Percentiles rank a stretch among this genome's conserved stretches.
These are phyloP conservation scores for Fraxinus albicans DNA, from an alignment of 305 asterid species.

Conservation along the genomic window DNA sequence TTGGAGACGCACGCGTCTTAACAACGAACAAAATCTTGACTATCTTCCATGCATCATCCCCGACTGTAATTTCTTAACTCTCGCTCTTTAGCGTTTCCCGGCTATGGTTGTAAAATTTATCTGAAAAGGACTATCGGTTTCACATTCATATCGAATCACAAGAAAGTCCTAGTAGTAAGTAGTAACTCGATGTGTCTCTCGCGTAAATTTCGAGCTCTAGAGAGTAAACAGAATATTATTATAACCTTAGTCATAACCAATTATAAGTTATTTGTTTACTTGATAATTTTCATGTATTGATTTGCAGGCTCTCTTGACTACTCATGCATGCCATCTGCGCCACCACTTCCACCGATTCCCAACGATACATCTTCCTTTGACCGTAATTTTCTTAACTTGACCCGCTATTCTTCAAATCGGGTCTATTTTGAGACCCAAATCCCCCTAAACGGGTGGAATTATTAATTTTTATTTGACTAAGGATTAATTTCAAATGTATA, in stretches of 20 bases:
- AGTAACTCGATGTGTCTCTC: background rate
- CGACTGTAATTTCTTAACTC: constrained; percentile 31
- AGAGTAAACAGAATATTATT: background rate
- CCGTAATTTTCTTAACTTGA: constrained; percentile 35
- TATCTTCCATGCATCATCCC: constrained; percentile 73
- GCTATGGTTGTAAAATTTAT: background rate
- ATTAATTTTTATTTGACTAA: background rate
- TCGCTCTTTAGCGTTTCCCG: background rate
- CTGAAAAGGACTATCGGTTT: background rate
- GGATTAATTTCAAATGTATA: background rate
- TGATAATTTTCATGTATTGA: background rate
- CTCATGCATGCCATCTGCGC: constrained; percentile 77
- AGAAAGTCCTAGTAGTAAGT: background rate
- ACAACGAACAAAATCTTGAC: constrained; percentile 33
- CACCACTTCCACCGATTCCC: constrained; percentile 58
- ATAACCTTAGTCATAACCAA: background rate
- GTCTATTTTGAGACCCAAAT: background rate
- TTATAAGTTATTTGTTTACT: background rate
- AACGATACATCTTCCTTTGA: constrained; percentile 53
- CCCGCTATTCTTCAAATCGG: background rate
- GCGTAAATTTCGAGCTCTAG: background rate
- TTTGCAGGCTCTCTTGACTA: constrained; percentile 67
- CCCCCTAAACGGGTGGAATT: background rate
- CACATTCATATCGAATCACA: background rate
- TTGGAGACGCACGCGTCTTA: constrained; percentile 64